These are phyloP conservation scores for Gaeumannomyces sp. DNA, from an alignment of 2,329 filamentous ascomycete genomes.

Conservation along the genomic window DNA sequence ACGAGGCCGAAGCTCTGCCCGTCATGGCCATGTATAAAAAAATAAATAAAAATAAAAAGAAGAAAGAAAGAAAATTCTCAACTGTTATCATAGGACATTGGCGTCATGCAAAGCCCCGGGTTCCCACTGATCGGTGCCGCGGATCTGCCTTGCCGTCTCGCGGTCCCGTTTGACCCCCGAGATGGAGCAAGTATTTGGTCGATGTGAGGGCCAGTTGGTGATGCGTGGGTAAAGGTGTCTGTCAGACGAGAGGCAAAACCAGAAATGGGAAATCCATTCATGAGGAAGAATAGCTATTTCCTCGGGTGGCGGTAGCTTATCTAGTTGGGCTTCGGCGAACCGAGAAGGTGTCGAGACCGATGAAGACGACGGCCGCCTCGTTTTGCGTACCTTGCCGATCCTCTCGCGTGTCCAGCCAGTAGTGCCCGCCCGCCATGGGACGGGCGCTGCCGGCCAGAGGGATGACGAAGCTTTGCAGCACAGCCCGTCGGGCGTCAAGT, in stretches of 20 bases:
- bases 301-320: not conserved
- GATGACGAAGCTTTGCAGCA: not conserved
- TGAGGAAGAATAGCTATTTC: not conserved
- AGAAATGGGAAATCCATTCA: not conserved
- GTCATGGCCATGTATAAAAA: not conserved
- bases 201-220: not conserved
- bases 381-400: not conserved
- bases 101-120: no score
- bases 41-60: not conserved
- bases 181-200: not conserved
- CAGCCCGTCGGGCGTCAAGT: no score
- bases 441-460: no score
- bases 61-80: not conserved
- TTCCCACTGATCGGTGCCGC: not conserved
- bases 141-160: not conserved
- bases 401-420: not conserved
- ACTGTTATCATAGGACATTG: not conserved
- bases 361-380: not conserved
- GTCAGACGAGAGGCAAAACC: not conserved
- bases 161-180: not conserved
- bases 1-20: not conserved
- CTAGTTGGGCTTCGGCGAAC: not conserved
- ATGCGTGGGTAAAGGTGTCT: not conserved
- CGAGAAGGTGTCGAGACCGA: no score
- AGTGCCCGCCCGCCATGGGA: no score